Conservation (phyloP, 108 stramenopile genomes). For the Mediolabrus comicus region DNA sequence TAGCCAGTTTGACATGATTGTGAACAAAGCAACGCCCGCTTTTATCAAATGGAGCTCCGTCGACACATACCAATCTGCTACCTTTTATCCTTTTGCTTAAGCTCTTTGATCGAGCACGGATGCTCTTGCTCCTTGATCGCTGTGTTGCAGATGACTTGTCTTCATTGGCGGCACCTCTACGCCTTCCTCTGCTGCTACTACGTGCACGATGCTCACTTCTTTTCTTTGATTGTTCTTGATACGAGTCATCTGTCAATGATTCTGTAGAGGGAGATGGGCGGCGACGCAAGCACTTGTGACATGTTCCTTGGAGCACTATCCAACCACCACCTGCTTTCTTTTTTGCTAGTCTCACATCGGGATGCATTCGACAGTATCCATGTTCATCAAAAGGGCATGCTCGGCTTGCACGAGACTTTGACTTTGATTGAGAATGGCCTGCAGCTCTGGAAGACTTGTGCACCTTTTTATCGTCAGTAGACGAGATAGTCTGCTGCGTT, state of each 20-base stretch:
- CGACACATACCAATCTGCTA: not conserved
- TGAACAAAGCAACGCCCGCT: constrained; percentile 27
- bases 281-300: constrained; percentile 4
- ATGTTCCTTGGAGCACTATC: not conserved
- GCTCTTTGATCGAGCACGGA: not conserved
- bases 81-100: not conserved
- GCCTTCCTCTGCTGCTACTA: not conserved
- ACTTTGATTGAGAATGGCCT: not conserved
- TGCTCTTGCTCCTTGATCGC: not conserved
- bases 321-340: not conserved
- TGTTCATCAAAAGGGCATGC: constrained; percentile 6
- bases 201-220: not conserved
- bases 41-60: constrained; percentile 27
- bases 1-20: constrained; percentile 41
- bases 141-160: not conserved
- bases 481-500: not conserved
- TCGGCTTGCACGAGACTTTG: not conserved
- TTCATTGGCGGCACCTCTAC: not conserved
- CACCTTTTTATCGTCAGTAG: not conserved
- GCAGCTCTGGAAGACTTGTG: not conserved
- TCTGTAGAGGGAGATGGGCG: not conserved
- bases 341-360: constrained; percentile 17
- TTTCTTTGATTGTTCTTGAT: not conserved
- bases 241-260: not conserved
- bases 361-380: constrained; percentile 14